Evolutionary conservation across 1,284 basidiomycete genomes (phyloP).

Genomic region (Melampsora larici-populina): DNA sequence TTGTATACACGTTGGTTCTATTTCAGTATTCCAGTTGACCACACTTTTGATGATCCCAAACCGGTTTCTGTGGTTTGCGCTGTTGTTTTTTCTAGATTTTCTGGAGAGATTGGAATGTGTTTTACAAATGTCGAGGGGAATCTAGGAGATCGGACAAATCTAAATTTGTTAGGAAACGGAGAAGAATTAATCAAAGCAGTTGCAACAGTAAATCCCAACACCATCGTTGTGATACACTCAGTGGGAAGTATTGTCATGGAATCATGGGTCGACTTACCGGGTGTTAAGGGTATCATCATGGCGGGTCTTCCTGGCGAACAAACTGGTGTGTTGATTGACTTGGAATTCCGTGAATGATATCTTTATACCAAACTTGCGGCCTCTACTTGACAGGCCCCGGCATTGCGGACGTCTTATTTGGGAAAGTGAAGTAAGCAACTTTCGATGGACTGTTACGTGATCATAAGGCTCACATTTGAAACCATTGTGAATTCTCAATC

Average conservation of each 20-base stretch:
- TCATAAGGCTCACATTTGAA: conserved; percentile 63
- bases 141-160: conserved; percentile 45
- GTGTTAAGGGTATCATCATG: conserved; percentile 35
- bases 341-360: conserved; percentile 33
- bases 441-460: conserved; percentile 59
- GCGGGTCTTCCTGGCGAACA: conserved; percentile 36
- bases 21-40: neutral
- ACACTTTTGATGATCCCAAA: too few species aligned
- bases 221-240: conserved; percentile 52
- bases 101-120: neutral
- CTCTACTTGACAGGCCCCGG: conserved; percentile 46
- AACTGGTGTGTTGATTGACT: conserved; percentile 34
- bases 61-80: neutral
- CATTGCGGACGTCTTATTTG: conserved; percentile 15
- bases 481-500: neutral
- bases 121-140: conserved; percentile 1
- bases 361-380: conserved; percentile 46
- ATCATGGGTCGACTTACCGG: conserved; percentile 42
- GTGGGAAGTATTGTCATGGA: conserved; percentile 48
- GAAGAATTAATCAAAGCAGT: conserved; percentile 46
- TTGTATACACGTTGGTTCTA: conserved; percentile 43
- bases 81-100: neutral
- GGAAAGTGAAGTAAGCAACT: conserved; percentile 32
- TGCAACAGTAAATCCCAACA: conserved; percentile 51
- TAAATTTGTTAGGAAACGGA: conserved; percentile 30